phyloP scores from a whole-genome alignment of 2,329 filamentous ascomycete genomes.

The Metarhizium sp. region DNA sequence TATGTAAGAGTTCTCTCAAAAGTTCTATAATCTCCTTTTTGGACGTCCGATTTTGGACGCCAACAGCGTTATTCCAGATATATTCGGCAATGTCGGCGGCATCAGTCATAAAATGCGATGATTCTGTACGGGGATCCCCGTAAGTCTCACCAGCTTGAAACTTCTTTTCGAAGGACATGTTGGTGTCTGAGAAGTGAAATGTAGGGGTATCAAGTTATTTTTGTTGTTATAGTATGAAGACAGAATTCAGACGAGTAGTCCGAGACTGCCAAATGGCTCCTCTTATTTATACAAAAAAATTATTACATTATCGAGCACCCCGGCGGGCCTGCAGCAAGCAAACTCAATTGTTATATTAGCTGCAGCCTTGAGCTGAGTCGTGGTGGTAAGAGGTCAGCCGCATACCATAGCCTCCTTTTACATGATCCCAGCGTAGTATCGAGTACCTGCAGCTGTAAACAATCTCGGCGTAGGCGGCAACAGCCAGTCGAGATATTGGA shows the following conservation, averaged over 20 bases:
- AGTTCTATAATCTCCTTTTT: slow-evolving; percentile 19
- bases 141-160: slow-evolving; percentile 29
- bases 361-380: too few relatives aligned
- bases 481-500: too few relatives aligned
- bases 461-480: too few relatives aligned
- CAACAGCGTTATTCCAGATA: slow-evolving; percentile 21
- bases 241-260: neutral
- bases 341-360: too few relatives aligned
- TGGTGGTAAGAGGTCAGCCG: too few relatives aligned
- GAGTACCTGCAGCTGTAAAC: too few relatives aligned
- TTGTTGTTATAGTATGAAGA: neutral
- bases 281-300: too few relatives aligned
- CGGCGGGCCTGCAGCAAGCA: too few relatives aligned
- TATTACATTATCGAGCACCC: too few relatives aligned
- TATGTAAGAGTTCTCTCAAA: slow-evolving; percentile 21
- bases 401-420: too few relatives aligned
- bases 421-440: too few relatives aligned
- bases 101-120: slow-evolving; percentile 20
- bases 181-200: neutral
- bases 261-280: too few relatives aligned
- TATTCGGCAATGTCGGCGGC: slow-evolving; percentile 23
- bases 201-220: neutral
- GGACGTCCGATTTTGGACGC: slow-evolving; percentile 18
- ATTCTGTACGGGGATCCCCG: slow-evolving; percentile 15
- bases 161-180: slow-evolving; percentile 25